These are phyloP conservation scores for Nitzschia inconspicua DNA, from an alignment of 108 stramenopile species.

Conservation along the genomic window DNA sequence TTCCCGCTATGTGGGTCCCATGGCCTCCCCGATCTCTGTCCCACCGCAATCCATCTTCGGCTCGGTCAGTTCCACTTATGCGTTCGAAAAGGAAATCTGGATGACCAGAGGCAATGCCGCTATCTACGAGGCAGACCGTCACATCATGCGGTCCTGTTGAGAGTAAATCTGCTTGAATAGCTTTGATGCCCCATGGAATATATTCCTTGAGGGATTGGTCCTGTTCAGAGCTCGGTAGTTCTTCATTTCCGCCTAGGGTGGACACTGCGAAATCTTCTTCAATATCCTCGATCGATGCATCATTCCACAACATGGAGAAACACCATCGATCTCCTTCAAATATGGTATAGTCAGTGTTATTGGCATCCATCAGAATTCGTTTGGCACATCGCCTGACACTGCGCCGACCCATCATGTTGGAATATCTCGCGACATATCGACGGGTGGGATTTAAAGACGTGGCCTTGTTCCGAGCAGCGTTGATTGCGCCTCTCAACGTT, in stretches of 20 bases:
- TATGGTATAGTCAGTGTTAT: background rate
- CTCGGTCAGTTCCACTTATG: no score
- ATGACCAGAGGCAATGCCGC: background rate
- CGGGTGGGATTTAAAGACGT: no score
- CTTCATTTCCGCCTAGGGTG: background rate
- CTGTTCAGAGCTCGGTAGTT: background rate
- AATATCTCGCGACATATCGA: background rate
- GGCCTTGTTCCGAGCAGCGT: no score
- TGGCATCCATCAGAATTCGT: background rate
- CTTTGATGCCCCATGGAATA: conserved; percentile 1
- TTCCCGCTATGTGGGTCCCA: background rate
- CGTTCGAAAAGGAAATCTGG: background rate
- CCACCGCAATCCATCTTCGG: no score
- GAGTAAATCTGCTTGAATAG: background rate
- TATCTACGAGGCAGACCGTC: background rate
- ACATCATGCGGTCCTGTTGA: background rate
- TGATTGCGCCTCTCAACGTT: no score
- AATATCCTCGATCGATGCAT: background rate
- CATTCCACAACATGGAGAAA: background rate
- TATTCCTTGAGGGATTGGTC: background rate
- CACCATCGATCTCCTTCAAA: background rate
- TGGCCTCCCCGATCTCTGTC: background rate
- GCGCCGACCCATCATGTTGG: background rate
- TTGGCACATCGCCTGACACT: background rate
- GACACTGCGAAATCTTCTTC: no score